Evolutionary conservation across 257 asterid genomes (phyloP), one percentile per base, ranked within the genome.

Genomic region (Fraxinus anomala): DNA sequence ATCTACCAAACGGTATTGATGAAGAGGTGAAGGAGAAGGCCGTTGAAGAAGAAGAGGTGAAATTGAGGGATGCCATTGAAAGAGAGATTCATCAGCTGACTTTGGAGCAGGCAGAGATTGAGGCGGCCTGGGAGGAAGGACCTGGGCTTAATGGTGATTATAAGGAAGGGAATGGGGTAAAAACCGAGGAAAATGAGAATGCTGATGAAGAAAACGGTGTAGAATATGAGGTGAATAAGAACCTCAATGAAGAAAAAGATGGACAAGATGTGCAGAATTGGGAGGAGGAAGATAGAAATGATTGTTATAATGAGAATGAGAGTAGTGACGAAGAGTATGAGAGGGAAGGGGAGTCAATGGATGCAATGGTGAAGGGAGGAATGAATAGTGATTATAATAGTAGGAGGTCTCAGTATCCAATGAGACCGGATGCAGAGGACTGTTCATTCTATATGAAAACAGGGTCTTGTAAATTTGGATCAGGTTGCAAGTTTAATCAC

Each of bases 391-490:
- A 51, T 66, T 74, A 31, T 42, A 79, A 73, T 39, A 76, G 37
- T 75, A 80, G 80, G 90, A 86, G 73, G 82, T 24, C 37, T 73
- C 79, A 51, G 77, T 95, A 90, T 83, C 98, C 99, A 0, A 26
- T 88, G 86, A 86, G 99, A 83, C 91, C 93, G 21, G 99, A 91
- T 75, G 97, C 97, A 0, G 97, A 89, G 85, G 99, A 92, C 81
- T 96, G 99, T 73, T 49, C 95, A 0, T 96, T 47, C 83, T 96
- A 87, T 73, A 77, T 92, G 94, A 93, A 87, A 80, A 89, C 88
- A 2, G 96, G 97, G 65, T 82, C 86, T 65, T 96, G 98, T 83
- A 96, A 96, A 87, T 96, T 87, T 78, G 99, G 97, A 28, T 56
- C 83, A 40, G 77, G 82, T 83, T 96, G 99, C 96, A 93, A 92